phyloP scores from a whole-genome alignment of 768 basidiomycete species.

The Galerina marginata region DNA sequence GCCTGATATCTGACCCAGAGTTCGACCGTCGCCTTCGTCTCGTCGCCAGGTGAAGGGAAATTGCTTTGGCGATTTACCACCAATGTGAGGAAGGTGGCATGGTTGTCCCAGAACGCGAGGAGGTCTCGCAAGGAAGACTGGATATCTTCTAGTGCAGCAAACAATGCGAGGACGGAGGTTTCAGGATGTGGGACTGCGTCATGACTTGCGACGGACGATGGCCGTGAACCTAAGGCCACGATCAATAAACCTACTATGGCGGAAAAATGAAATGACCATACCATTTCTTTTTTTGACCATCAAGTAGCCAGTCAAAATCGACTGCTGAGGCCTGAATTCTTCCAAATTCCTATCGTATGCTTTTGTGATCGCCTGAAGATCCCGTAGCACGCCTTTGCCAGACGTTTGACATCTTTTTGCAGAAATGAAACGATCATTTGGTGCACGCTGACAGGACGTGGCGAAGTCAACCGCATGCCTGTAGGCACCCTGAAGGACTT shows the following conservation, averaged over 20 bases:
- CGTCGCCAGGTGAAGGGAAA: slow-evolving; percentile 23
- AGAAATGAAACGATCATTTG: slow-evolving; percentile 23
- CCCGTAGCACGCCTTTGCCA: slow-evolving; percentile 22
- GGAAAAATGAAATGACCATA: background rate
- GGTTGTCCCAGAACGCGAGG: slow-evolving; percentile 28
- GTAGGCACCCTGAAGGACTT: slow-evolving; percentile 23
- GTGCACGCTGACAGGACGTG: slow-evolving; percentile 23
- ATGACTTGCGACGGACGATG: background rate
- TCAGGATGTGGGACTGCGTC: slow-evolving; percentile 5
- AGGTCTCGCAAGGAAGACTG: slow-evolving; percentile 21
- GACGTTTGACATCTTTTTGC: slow-evolving; percentile 24
- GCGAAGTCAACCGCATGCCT: slow-evolving; percentile 25
- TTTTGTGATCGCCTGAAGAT: slow-evolving; percentile 17
- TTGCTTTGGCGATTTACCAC: slow-evolving; percentile 25
- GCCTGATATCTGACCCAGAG: slow-evolving; percentile 26
- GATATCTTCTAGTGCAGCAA: slow-evolving; percentile 18
- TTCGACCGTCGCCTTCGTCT: slow-evolving; percentile 20
- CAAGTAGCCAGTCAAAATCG: slow-evolving; percentile 4
- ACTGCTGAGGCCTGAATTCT: slow-evolving; percentile 12
- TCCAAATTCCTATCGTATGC: slow-evolving; percentile 21
- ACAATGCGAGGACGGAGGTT: slow-evolving; percentile 14
- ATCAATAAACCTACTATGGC: no score
- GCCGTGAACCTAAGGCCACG: background rate
- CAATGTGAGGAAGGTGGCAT: slow-evolving; percentile 22
- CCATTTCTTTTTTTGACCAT: slow-evolving; percentile 14